Conservation (phyloP, 257 asterid species). For the Osmanthus fragrans region DNA sequence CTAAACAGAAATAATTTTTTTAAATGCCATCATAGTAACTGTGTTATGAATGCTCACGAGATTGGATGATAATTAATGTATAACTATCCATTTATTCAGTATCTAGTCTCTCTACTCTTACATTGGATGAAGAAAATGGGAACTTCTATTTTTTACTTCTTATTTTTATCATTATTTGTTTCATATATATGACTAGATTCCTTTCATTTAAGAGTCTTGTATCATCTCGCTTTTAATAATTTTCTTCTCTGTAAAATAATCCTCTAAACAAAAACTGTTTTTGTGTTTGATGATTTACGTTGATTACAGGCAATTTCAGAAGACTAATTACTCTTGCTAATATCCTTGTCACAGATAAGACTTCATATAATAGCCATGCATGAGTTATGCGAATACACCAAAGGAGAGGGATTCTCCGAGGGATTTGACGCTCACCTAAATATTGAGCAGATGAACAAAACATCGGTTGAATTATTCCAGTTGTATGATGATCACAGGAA, state of each 20-base stretch:
- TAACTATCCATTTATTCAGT: not conserved
- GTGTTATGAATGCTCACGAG: slow-evolving; percentile 11
- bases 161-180: slow-evolving; percentile 1
- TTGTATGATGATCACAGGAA: slow-evolving; percentile 92
- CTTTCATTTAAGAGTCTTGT: slow-evolving; percentile 10
- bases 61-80: slow-evolving; percentile 7
- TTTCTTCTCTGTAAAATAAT: slow-evolving; percentile 5
- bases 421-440: slow-evolving; percentile 99
- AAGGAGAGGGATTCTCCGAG: slow-evolving; percentile 98
- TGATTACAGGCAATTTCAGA: not conserved
- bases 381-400: slow-evolving; percentile 91
- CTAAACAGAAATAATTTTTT: slow-evolving; percentile 1
- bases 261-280: slow-evolving; percentile 1
- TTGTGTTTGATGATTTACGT: slow-evolving; percentile 13
- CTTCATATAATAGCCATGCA: slow-evolving; percentile 99
- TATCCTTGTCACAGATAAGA: slow-evolving; percentile 70
- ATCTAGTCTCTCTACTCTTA: not conserved
- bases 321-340: slow-evolving; percentile 17
- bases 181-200: slow-evolving; percentile 1
- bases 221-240: slow-evolving; percentile 5
- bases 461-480: slow-evolving; percentile 93
- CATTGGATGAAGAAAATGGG: slow-evolving; percentile 18
- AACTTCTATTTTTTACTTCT: not conserved
- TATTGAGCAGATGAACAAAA: slow-evolving; percentile 98
- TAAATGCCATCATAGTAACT: slow-evolving; percentile 14